Evolutionary conservation across 1,139 yeast genomes (phyloP).

Genomic region (Diutina sp.): DNA sequence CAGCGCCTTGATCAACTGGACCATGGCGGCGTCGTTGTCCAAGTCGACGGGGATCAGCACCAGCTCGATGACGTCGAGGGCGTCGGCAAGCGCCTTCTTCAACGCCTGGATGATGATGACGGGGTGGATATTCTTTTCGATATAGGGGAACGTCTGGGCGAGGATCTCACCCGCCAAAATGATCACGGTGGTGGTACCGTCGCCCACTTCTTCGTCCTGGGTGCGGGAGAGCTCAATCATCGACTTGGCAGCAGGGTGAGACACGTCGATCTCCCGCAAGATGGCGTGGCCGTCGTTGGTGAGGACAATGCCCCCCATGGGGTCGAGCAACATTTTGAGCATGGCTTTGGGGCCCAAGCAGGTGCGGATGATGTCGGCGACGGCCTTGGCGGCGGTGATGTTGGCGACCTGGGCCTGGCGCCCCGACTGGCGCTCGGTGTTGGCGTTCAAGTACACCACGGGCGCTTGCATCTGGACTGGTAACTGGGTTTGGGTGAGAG

Average conservation of each 20-base stretch:
- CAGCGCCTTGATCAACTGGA: slow-evolving; percentile 74
- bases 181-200: slow-evolving; percentile 95
- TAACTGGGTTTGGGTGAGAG: not conserved
- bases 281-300: slow-evolving; percentile 98
- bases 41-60: slow-evolving; percentile 81
- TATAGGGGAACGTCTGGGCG: slow-evolving; percentile 89
- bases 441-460: slow-evolving; percentile 50
- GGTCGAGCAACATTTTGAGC: slow-evolving; percentile 96
- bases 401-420: slow-evolving; percentile 95
- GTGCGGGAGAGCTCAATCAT: slow-evolving; percentile 96
- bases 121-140: slow-evolving; percentile 92
- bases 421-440: slow-evolving; percentile 89
- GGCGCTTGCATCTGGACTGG: slow-evolving; percentile 30
- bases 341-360: slow-evolving; percentile 99
- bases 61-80: slow-evolving; percentile 73
- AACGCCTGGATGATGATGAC: slow-evolving; percentile 91
- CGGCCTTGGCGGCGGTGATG: slow-evolving; percentile 98
- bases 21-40: slow-evolving; percentile 77
- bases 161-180: slow-evolving; percentile 92
- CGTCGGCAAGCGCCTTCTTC: slow-evolving; percentile 84
- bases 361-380: slow-evolving; percentile 92
- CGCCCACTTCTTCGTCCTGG: slow-evolving; percentile 98
- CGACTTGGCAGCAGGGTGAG: slow-evolving; percentile 97
- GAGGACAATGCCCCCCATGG: slow-evolving; percentile 96
- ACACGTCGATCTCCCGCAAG: slow-evolving; percentile 77